Evolutionary conservation across 192 early-diverging fungal genomes (phyloP).

Genomic region (Rhizophagus prolifer): DNA sequence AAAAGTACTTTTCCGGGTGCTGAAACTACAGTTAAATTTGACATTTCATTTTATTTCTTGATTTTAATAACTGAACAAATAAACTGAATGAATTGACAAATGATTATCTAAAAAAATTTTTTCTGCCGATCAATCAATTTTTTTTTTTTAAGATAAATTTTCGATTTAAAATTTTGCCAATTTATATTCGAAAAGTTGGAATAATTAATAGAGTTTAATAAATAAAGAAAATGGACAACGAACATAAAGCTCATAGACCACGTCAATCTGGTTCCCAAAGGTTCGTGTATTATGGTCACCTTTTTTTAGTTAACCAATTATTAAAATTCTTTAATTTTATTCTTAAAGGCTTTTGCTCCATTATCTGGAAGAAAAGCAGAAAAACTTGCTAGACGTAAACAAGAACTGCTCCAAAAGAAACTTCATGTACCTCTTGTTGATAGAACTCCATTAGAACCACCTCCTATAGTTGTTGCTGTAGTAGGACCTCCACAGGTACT

Average conservation of each 20-base stretch:
- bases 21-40: conserved; percentile 59
- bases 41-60: neutral
- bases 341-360: conserved; percentile 67
- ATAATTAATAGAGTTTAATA: too few relatives aligned
- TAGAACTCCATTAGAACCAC: conserved; percentile 84
- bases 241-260: conserved; percentile 81
- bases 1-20: conserved; percentile 96
- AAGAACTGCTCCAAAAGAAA: conserved; percentile 85
- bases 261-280: conserved; percentile 85
- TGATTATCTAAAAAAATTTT: too few relatives aligned
- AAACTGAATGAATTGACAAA: too few relatives aligned
- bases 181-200: too few relatives aligned
- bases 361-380: conserved; percentile 73
- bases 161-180: too few relatives aligned
- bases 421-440: conserved; percentile 96
- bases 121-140: too few relatives aligned
- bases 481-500: conserved; percentile 90
- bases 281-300: conserved; percentile 40
- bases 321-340: neutral
- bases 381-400: conserved; percentile 74
- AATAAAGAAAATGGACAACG: conserved; percentile 51
- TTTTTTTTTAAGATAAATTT: too few relatives aligned
- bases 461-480: conserved; percentile 92
- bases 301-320: neutral
- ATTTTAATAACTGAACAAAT: too few relatives aligned